phyloP scores from a whole-genome alignment of 148 eudicot species.

The Cornus controversa region DNA sequence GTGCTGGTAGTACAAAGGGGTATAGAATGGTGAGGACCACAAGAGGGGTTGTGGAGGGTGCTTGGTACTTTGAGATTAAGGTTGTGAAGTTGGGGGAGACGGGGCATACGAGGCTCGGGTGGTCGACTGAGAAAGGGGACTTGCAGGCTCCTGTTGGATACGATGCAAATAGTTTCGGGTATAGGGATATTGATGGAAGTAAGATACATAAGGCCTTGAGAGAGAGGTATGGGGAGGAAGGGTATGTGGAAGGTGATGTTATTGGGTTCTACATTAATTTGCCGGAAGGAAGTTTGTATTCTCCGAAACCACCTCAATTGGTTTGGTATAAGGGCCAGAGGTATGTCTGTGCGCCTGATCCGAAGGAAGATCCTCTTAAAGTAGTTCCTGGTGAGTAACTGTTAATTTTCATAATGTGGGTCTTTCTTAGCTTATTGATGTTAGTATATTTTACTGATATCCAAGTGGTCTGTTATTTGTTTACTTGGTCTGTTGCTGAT shows the following conservation, averaged over 20 bases:
- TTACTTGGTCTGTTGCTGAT: not conserved
- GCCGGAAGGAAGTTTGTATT: constrained; percentile 70
- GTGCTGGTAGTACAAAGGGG: constrained; percentile 83
- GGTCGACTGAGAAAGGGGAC: constrained; percentile 94
- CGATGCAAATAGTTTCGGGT: constrained; percentile 88
- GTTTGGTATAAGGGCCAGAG: constrained; percentile 86
- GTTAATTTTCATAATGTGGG: not conserved
- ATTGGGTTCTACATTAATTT: constrained; percentile 89
- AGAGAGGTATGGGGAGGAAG: constrained; percentile 84
- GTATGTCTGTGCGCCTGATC: constrained; percentile 62
- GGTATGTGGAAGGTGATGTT: constrained; percentile 90
- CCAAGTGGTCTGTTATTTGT: not conserved
- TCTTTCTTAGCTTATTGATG: not conserved
- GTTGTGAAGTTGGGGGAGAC: constrained; percentile 74
- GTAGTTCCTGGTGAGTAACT: constrained; percentile 71
- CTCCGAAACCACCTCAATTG: constrained; percentile 58
- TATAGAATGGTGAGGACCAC: constrained; percentile 99
- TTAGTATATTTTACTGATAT: not conserved
- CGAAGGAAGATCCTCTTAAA: constrained; percentile 82
- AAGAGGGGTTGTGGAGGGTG: constrained; percentile 76
- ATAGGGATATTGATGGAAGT: constrained; percentile 94
- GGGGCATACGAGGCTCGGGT: constrained; percentile 90
- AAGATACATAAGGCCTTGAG: constrained; percentile 94
- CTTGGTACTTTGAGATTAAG: constrained; percentile 92
- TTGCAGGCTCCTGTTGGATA: constrained; percentile 98